phyloP scores from a whole-genome alignment of 192 early-diverging fungal genomes.

The Diversispora eburnea region DNA sequence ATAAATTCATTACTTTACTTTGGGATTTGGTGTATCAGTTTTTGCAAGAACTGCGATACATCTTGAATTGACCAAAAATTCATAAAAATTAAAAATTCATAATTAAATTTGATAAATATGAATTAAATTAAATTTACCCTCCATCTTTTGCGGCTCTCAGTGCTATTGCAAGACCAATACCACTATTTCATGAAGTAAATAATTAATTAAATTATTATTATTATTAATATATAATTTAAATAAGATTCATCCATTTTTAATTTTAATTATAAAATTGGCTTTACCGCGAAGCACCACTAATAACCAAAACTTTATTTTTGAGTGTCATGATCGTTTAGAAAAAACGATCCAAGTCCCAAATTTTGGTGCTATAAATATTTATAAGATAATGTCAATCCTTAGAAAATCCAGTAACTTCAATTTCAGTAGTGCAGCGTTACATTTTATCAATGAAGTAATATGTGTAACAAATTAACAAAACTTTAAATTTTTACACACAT shows the following conservation, averaged over 20 bases:
- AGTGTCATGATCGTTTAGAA: slow-evolving; percentile 39
- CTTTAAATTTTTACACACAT: too few relatives aligned
- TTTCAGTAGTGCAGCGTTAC: too few relatives aligned
- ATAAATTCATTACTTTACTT: slow-evolving; percentile 40
- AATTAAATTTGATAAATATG: neutral
- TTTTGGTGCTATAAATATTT: too few relatives aligned
- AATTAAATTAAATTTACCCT: neutral
- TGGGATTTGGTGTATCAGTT: slow-evolving; percentile 64
- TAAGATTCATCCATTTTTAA: neutral
- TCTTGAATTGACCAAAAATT: slow-evolving; percentile 33
- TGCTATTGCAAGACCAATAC: slow-evolving; percentile 80
- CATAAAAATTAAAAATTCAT: too few relatives aligned
- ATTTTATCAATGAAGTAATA: too few relatives aligned
- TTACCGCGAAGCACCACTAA: slow-evolving; percentile 58
- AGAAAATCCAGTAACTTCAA: too few relatives aligned
- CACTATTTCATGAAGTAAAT: slow-evolving; percentile 32
- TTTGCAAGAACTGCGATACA: slow-evolving; percentile 74
- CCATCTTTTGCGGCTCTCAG: slow-evolving; percentile 55
- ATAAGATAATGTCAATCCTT: too few relatives aligned
- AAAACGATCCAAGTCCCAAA: too few relatives aligned
- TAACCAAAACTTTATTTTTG: slow-evolving; percentile 50
- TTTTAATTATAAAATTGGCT: neutral
- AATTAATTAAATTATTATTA: neutral
- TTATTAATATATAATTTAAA: neutral
- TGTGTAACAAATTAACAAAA: too few relatives aligned